These are phyloP conservation scores for Neurospora crassa DNA, from an alignment of 2,329 filamentous ascomycete species.

Conservation along the genomic window DNA sequence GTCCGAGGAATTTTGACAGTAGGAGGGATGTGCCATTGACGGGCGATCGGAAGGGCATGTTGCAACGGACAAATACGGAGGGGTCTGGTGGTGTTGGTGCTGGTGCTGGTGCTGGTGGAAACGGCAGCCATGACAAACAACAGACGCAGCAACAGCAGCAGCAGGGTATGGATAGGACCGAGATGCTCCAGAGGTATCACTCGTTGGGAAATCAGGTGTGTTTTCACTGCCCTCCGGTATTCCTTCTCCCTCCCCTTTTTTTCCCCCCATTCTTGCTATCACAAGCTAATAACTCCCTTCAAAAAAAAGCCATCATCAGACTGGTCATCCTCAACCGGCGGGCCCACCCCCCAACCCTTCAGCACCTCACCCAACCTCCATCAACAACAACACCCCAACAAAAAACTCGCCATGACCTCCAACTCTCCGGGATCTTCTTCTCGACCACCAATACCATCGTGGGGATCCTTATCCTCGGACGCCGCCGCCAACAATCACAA, in stretches of 20 bases:
- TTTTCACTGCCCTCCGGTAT: not conserved
- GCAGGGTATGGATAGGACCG: conserved; percentile 13
- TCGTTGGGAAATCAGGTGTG: conserved; percentile 27
- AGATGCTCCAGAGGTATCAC: conserved; percentile 24
- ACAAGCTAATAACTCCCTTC: too few relatives aligned
- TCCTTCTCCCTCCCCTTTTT: not conserved
- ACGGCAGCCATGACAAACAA: conserved; percentile 2
- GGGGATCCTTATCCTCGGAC: conserved; percentile 22
- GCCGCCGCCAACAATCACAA: conserved; percentile 4
- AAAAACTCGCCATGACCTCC: conserved; percentile 44
- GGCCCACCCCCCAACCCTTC: conserved; percentile 35
- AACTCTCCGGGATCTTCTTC: conserved; percentile 18
- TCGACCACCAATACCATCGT: conserved; percentile 45
- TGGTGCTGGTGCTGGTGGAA: not conserved
- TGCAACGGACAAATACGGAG: conserved; percentile 34
- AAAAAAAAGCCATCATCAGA: conserved; percentile 27
- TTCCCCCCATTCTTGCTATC: not conserved
- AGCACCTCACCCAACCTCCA: conserved; percentile 25
- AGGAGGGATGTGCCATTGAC: conserved; percentile 75
- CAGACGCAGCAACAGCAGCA: not conserved
- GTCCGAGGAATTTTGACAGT: conserved; percentile 88
- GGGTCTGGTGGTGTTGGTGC: not conserved
- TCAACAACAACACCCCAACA: conserved; percentile 36
- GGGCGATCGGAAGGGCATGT: conserved; percentile 31
- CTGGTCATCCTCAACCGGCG: conserved; percentile 11